Conservation (phyloP, 805 yeast species). For the Candida morakotiae region DNA sequence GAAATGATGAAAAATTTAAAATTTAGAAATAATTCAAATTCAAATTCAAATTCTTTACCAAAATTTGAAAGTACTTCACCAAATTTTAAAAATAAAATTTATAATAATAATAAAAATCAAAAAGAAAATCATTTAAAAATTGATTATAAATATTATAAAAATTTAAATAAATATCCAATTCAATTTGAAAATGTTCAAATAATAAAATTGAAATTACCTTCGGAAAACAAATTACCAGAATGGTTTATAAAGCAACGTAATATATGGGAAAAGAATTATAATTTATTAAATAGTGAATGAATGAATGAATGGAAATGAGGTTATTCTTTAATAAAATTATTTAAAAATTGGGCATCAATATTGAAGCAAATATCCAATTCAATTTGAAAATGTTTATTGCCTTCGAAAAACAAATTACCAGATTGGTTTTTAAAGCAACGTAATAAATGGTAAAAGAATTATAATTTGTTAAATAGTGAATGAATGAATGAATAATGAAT, state of each 20-base stretch:
- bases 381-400: conserved; percentile 45
- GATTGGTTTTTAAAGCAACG: conserved; percentile 68
- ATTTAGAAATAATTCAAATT: conserved; percentile 14
- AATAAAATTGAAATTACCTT: conserved; percentile 52
- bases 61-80: conserved; percentile 7
- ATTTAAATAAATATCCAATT: conserved; percentile 26
- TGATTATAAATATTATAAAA: conserved; percentile 40
- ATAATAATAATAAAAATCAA: conserved; percentile 8
- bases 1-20: conserved; percentile 11
- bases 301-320: too few species aligned
- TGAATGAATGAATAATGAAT: too few species aligned
- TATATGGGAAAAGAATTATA: conserved; percentile 49
- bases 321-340: too few species aligned
- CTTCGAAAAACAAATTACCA: conserved; percentile 64
- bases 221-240: conserved; percentile 58
- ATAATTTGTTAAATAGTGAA: conserved; percentile 5
- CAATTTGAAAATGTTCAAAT: conserved; percentile 34
- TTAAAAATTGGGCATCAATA: conserved; percentile 30
- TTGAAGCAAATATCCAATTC: conserved; percentile 25
- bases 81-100: conserved; percentile 3
- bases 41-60: too few species aligned
- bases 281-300: conserved; percentile 3
- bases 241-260: conserved; percentile 72
- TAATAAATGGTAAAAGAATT: conserved; percentile 54
- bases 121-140: too few species aligned